phyloP scores from a whole-genome alignment of 176 grass and related monocot species.

The Zea mays region DNA sequence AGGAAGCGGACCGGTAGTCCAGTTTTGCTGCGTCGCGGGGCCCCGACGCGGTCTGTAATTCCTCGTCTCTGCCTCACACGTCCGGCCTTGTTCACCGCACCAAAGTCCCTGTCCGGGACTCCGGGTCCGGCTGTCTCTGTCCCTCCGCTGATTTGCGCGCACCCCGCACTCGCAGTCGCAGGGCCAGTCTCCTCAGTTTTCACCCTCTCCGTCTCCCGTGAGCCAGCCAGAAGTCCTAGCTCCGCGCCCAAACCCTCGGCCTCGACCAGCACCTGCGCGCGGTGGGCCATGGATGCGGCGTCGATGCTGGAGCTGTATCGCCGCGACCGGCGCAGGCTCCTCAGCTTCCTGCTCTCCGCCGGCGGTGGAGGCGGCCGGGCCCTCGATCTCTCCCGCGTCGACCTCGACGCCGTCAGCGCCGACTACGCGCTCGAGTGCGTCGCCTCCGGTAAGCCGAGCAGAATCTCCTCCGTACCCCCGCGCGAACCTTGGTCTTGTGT shows the following conservation, averaged over 20 bases:
- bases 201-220: not conserved
- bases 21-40: no score
- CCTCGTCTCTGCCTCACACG: not conserved
- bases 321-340: slow-evolving; percentile 74
- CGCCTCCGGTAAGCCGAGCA: slow-evolving; percentile 47
- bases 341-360: slow-evolving; percentile 73
- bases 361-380: slow-evolving; percentile 35
- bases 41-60: no score
- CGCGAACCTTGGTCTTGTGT: not conserved
- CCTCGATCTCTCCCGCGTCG: slow-evolving; percentile 60
- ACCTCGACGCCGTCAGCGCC: slow-evolving; percentile 73
- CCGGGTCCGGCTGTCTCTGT: not conserved
- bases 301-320: slow-evolving; percentile 65
- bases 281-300: slow-evolving; percentile 51
- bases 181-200: slow-evolving; percentile 1
- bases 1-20: no score
- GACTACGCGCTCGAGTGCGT: slow-evolving; percentile 79
- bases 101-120: not conserved
- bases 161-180: slow-evolving; percentile 25
- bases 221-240: not conserved
- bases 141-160: slow-evolving; percentile 15
- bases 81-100: slow-evolving; percentile 18
- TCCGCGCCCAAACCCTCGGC: slow-evolving; percentile 30
- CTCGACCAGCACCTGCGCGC: not conserved
- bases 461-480: not conserved